Percentiles rank a stretch among this genome's conserved stretches.
Evolutionary conservation across 106 monocot genomes (phyloP).

Genomic region (Narthecium ossifragum): DNA sequence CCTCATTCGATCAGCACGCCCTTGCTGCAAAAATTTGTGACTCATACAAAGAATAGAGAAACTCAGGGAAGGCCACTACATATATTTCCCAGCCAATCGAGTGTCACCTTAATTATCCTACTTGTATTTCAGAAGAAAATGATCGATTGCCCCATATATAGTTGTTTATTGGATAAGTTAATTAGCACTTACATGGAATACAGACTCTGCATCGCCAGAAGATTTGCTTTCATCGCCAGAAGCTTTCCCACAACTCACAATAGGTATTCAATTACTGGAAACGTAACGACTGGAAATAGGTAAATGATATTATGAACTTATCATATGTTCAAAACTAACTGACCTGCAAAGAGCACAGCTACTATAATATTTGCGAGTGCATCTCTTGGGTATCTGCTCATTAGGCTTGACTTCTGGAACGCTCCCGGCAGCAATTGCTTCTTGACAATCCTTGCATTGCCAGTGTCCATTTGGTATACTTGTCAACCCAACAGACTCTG

Average conservation of each 20-base stretch:
- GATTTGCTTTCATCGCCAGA: conserved; percentile 10
- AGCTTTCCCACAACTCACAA: conserved; percentile 17
- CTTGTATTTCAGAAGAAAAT: too few species aligned
- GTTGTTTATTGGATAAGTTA: too few species aligned
- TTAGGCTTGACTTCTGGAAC: conserved; percentile 36
- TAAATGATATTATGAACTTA: too few species aligned
- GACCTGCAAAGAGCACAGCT: conserved; percentile 46
- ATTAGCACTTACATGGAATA: too few species aligned
- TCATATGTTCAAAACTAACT: too few species aligned
- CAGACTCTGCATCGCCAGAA: conserved; percentile 18
- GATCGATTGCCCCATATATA: too few species aligned
- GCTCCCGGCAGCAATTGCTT: conserved; percentile 48
- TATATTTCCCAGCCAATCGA: too few species aligned
- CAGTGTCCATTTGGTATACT: conserved; percentile 25
- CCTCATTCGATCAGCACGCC: too few species aligned
- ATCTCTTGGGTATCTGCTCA: conserved; percentile 20
- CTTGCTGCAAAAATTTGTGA: too few species aligned
- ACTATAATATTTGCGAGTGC: conserved; percentile 24
- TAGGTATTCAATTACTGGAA: not conserved
- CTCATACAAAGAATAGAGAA: too few species aligned
- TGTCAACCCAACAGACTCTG: conserved; percentile 28
- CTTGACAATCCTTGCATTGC: conserved; percentile 32
- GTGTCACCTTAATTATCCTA: too few species aligned
- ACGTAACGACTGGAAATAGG: not conserved
- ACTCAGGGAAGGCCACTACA: too few species aligned